phyloP scores from a whole-genome alignment of 2,329 filamentous ascomycete genomes.

The Neobulgaria alba region DNA sequence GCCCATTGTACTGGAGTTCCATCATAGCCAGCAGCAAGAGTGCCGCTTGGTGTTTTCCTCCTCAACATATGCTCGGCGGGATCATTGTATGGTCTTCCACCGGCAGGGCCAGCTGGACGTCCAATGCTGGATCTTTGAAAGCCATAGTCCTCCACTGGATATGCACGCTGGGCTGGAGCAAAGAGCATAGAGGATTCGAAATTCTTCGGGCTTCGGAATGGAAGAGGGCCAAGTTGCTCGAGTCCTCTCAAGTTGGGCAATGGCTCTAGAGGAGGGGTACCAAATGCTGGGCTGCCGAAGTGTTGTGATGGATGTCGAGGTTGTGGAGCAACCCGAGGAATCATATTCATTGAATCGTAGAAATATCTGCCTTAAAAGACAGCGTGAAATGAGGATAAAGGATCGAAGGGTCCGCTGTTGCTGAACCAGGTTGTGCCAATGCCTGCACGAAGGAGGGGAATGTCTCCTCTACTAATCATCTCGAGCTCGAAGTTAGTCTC shows the following conservation, averaged over 20 bases:
- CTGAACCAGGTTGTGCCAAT: constrained; percentile 26
- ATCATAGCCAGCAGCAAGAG: constrained; percentile 84
- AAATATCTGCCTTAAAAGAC: not conserved
- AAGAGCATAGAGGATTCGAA: constrained; percentile 13
- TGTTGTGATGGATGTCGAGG: constrained; percentile 28
- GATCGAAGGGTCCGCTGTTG: not conserved
- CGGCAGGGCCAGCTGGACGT: not conserved
- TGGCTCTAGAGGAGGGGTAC: constrained; percentile 21
- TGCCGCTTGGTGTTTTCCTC: constrained; percentile 91
- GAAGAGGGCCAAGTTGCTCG: constrained; percentile 18
- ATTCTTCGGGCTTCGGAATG: constrained; percentile 25
- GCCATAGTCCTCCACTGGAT: constrained; percentile 21
- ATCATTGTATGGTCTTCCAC: constrained; percentile 22
- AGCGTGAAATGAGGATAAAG: not conserved
- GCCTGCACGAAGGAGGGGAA: constrained; percentile 28
- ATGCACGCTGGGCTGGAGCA: constrained; percentile 20
- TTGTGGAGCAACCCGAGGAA: constrained; percentile 38
- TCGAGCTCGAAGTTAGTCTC: constrained; percentile 21
- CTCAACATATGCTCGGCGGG: constrained; percentile 68
- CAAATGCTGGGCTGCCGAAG: constrained; percentile 20
- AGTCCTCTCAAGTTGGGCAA: constrained; percentile 13
- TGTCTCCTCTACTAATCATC: constrained; percentile 26
- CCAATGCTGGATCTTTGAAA: constrained; percentile 10
- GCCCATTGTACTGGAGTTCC: constrained; percentile 66
- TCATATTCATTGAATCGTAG: constrained; percentile 32